phyloP scores from a whole-genome alignment of 768 basidiomycete genomes.

The Kwoniella pini region DNA sequence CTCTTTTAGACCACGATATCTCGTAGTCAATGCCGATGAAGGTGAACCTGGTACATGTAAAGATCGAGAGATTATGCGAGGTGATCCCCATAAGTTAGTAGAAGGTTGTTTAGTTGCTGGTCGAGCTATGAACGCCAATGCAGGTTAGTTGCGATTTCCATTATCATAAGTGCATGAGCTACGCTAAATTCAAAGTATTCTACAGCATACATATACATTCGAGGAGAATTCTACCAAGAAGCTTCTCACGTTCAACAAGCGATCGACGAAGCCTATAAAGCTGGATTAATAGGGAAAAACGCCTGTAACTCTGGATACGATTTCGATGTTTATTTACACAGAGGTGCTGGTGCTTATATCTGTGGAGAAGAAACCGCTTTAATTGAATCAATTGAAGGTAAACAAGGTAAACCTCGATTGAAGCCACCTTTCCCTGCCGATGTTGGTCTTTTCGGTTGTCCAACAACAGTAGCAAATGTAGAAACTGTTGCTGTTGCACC shows the following conservation, averaged over 20 bases:
- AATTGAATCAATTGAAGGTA: conserved; percentile 95
- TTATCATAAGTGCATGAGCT: no score
- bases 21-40: conserved; percentile 98
- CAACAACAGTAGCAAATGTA: conserved; percentile 95
- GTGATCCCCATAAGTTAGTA: conserved; percentile 96
- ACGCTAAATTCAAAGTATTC: neutral
- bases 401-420: conserved; percentile 95
- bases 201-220: conserved; percentile 96
- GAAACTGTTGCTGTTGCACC: conserved; percentile 98
- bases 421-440: conserved; percentile 99
- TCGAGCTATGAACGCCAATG: conserved; percentile 93
- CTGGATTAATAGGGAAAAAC: conserved; percentile 82
- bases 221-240: conserved; percentile 96
- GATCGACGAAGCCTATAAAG: conserved; percentile 89
- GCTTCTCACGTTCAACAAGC: conserved; percentile 92
- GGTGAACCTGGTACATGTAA: conserved; percentile 99
- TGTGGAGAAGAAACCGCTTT: conserved; percentile 98
- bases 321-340: conserved; percentile 99
- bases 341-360: conserved; percentile 97
- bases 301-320: conserved; percentile 87
- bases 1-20: conserved; percentile 76
- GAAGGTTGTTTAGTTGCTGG: conserved; percentile 98
- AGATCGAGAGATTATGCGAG: conserved; percentile 95
- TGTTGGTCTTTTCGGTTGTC: conserved; percentile 95
- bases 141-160: conserved; percentile 57